Evolutionary conservation across 1,284 basidiomycete genomes (phyloP).

Genomic region (Moniliella sp.): DNA sequence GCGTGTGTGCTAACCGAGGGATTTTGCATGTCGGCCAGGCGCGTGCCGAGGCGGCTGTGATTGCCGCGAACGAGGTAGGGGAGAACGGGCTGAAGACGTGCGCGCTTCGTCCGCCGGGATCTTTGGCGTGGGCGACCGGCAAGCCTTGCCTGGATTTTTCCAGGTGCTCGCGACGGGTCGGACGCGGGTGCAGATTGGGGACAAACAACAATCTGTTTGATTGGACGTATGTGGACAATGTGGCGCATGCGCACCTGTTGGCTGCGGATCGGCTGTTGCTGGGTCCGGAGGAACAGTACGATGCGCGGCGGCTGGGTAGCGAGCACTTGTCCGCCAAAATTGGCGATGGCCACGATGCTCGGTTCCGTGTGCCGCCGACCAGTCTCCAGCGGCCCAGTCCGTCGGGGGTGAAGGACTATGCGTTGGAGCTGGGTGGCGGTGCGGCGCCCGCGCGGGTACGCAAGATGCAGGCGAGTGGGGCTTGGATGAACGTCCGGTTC

Average conservation of each 20-base stretch:
- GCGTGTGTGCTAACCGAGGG: background rate
- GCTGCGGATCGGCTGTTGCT: constrained; percentile 59
- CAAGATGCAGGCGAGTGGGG: constrained; percentile 25
- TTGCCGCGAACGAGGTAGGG: constrained; percentile 57
- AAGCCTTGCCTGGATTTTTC: constrained; percentile 59
- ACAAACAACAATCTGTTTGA: constrained; percentile 85
- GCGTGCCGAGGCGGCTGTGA: constrained; percentile 60
- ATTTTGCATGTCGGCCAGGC: constrained; percentile 36
- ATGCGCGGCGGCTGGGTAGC: constrained; percentile 28
- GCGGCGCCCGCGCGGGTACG: no score
- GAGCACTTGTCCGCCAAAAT: constrained; percentile 12
- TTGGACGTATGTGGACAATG: constrained; percentile 91
- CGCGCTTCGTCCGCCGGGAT: constrained; percentile 77
- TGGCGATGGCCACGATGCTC: constrained; percentile 10
- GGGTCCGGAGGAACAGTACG: constrained; percentile 33
- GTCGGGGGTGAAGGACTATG: constrained; percentile 21
- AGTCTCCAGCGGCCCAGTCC: constrained; percentile 15
- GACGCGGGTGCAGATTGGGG: constrained; percentile 78
- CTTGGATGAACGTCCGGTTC: constrained; percentile 40
- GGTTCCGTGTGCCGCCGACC: constrained; percentile 16
- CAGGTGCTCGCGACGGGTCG: constrained; percentile 56
- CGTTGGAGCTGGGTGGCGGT: no score
- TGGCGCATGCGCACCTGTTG: constrained; percentile 78
- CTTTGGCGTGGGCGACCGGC: constrained; percentile 84
- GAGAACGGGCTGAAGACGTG: constrained; percentile 58